Conservation (phyloP, 345 rosid genomes). For the Salix purpurea region DNA sequence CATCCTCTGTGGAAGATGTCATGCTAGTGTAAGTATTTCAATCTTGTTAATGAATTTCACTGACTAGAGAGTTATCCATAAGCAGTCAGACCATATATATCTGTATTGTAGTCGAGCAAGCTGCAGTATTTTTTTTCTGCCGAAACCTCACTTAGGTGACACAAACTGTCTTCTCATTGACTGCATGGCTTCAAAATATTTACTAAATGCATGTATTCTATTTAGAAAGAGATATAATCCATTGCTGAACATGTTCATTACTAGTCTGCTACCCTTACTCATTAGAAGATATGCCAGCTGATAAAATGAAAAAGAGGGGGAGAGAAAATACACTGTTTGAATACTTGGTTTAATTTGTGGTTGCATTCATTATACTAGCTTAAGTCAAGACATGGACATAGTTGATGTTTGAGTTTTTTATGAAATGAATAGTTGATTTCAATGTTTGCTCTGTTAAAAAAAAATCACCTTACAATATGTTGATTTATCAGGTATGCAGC, state of each 20-base stretch:
- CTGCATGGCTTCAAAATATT: not conserved
- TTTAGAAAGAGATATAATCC: not conserved
- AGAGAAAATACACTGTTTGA: not conserved
- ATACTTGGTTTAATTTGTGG: not conserved
- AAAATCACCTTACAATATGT: conserved; percentile 11
- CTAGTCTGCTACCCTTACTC: not conserved
- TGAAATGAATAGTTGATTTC: not conserved
- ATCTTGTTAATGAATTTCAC: not conserved
- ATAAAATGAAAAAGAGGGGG: not conserved
- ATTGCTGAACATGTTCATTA: not conserved
- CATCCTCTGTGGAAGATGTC: conserved; percentile 77
- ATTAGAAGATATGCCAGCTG: not conserved
- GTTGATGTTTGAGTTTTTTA: not conserved
- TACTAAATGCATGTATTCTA: not conserved
- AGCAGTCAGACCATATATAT: not conserved
- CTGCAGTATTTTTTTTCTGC: not conserved
- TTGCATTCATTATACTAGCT: not conserved
- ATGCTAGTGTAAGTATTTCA: conserved; percentile 60
- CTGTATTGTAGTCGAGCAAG: not conserved
- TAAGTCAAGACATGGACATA: not conserved
- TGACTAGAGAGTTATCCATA: not conserved
- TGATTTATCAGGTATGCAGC: conserved; percentile 64
- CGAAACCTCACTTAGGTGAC: too few species aligned
- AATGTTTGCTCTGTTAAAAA: not conserved
- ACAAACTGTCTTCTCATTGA: too few species aligned